These are phyloP conservation scores for Sugiyamaella marilandica DNA, from an alignment of 805 yeast genomes.

Conservation along the genomic window DNA sequence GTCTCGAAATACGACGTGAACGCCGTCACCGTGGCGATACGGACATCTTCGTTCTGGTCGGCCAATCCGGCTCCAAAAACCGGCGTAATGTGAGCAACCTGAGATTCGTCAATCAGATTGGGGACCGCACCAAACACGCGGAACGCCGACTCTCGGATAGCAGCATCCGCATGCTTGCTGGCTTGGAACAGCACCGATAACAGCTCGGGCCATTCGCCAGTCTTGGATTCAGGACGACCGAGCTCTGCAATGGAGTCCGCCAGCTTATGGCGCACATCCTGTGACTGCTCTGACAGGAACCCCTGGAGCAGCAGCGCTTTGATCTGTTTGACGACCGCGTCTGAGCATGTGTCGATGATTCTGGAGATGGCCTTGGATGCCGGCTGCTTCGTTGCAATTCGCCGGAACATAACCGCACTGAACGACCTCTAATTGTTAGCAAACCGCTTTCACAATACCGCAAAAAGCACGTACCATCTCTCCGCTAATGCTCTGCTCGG, in stretches of 20 bases:
- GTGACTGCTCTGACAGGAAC: constrained; percentile 59
- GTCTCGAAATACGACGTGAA: constrained; percentile 85
- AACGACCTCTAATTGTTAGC: constrained; percentile 44
- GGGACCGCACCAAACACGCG: constrained; percentile 86
- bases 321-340: constrained; percentile 55
- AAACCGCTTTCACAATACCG: background rate
- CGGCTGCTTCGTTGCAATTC: constrained; percentile 78
- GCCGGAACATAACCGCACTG: constrained; percentile 83
- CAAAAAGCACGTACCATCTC: constrained; percentile 38
- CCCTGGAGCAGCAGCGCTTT: constrained; percentile 67
- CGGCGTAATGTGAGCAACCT: constrained; percentile 50
- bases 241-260: constrained; percentile 94
- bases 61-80: constrained; percentile 77
- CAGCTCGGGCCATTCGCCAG: constrained; percentile 70
- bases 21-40: constrained; percentile 88
- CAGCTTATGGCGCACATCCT: constrained; percentile 79
- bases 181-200: constrained; percentile 72
- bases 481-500: constrained; percentile 69
- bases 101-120: constrained; percentile 58
- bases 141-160: constrained; percentile 84
- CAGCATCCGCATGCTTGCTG: constrained; percentile 48
- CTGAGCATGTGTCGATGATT: constrained; percentile 65
- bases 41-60: constrained; percentile 74
- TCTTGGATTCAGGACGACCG: constrained; percentile 47
- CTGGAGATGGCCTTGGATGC: constrained; percentile 57